Evolutionary conservation across 768 basidiomycete species (phyloP).

Genomic region (Coprinopsis marcescibilis): DNA sequence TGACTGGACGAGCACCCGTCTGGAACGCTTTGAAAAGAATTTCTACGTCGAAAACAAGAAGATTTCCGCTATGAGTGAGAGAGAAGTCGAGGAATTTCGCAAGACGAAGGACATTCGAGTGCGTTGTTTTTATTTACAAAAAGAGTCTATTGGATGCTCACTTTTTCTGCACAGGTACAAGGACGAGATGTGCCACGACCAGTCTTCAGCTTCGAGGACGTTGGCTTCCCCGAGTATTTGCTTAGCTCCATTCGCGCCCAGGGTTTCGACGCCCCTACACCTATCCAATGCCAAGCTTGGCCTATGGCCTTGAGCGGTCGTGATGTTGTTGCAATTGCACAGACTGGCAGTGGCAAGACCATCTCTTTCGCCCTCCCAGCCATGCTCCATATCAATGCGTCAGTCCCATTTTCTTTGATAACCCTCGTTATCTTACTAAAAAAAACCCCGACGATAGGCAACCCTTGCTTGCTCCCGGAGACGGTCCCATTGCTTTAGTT

Average conservation of each 20-base stretch:
- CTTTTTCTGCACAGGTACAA: conserved; percentile 56
- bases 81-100: conserved; percentile 87
- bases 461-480: conserved; percentile 86
- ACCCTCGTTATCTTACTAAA: conserved; percentile 3
- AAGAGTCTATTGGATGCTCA: neutral
- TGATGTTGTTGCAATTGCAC: conserved; percentile 94
- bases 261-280: conserved; percentile 86
- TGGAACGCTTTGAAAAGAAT: conserved; percentile 95
- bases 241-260: conserved; percentile 90
- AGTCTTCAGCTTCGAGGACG: conserved; percentile 88
- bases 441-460: conserved; percentile 45
- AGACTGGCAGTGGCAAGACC: conserved; percentile 98
- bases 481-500: conserved; percentile 95
- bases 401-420: conserved; percentile 26
- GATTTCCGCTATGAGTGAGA: conserved; percentile 69
- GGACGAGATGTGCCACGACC: conserved; percentile 87
- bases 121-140: conserved; percentile 12
- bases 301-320: conserved; percentile 95
- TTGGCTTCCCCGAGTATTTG: conserved; percentile 94
- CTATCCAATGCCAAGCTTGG: conserved; percentile 99
- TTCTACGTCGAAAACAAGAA: conserved; percentile 91
- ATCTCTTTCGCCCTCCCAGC: conserved; percentile 98
- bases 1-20: conserved; percentile 73
- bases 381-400: conserved; percentile 99
- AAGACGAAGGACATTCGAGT: conserved; percentile 85